Evolutionary conservation across 495 filamentous ascomycete genomes (phyloP).

Genomic region (Lepraria neglecta): DNA sequence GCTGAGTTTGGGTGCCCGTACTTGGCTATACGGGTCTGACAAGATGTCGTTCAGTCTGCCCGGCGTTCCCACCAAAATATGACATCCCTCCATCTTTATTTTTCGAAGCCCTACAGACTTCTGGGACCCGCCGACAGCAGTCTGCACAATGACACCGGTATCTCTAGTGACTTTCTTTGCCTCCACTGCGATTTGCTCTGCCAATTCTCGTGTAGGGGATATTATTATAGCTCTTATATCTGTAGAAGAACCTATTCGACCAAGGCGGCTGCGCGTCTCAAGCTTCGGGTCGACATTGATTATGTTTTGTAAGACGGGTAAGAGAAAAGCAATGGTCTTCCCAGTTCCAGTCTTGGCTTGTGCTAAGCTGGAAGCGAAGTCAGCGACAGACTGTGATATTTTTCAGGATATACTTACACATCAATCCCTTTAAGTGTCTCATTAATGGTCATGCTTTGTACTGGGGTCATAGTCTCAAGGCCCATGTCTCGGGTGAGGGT

Average conservation of each 20-base stretch:
- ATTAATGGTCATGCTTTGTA: constrained; percentile 79
- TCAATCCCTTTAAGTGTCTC: constrained; percentile 71
- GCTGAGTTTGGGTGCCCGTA: constrained; percentile 66
- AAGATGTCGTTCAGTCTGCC: constrained; percentile 84
- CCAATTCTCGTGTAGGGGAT: constrained; percentile 90
- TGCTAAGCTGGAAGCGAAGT: constrained; percentile 57
- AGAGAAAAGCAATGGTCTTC: constrained; percentile 78
- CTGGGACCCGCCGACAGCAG: constrained; percentile 81
- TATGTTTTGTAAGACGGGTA: constrained; percentile 69
- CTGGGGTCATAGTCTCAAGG: constrained; percentile 82
- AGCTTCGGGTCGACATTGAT: constrained; percentile 50
- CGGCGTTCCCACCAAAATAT: constrained; percentile 84
- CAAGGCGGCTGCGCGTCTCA: constrained; percentile 33
- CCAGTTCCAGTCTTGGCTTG: constrained; percentile 86
- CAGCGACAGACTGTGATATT: constrained; percentile 24
- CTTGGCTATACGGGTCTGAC: constrained; percentile 54
- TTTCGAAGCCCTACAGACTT: constrained; percentile 56
- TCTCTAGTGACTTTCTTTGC: constrained; percentile 59
- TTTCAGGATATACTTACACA: constrained; percentile 52
- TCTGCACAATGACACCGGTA: constrained; percentile 71
- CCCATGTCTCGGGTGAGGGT: constrained; percentile 68
- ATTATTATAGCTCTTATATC: constrained; percentile 88
- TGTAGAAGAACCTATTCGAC: constrained; percentile 37
- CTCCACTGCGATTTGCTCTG: constrained; percentile 87
- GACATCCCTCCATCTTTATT: constrained; percentile 70